Evolutionary conservation across 495 filamentous ascomycete species (phyloP).

Genomic region (Aspergillus conjunctus): DNA sequence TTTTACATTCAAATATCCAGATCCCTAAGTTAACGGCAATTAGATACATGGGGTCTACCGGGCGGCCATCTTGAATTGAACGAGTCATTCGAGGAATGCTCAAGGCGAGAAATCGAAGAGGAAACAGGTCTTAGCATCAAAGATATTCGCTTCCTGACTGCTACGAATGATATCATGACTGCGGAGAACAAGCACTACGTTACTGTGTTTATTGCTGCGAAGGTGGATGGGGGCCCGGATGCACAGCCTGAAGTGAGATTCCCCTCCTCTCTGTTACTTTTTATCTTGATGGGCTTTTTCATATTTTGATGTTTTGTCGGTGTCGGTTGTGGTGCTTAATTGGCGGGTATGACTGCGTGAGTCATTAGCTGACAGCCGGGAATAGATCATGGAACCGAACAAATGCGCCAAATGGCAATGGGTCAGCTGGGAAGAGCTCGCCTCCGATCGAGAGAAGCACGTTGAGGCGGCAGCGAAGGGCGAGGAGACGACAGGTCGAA

Average conservation of each 20-base stretch:
- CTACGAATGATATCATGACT: conserved; percentile 25
- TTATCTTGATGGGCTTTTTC: not conserved
- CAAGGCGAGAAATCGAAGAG: conserved; percentile 20
- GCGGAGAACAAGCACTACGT: conserved; percentile 26
- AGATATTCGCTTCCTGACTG: conserved; percentile 14
- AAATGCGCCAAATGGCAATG: conserved; percentile 26
- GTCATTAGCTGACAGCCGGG: not conserved
- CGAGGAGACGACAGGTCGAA: conserved; percentile 2
- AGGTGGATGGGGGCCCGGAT: not conserved
- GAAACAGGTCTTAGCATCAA: conserved; percentile 21
- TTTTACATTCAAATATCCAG: not conserved
- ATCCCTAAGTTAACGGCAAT: not conserved
- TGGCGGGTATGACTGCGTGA: not conserved
- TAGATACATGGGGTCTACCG: conserved; percentile 28
- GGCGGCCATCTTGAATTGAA: conserved; percentile 25
- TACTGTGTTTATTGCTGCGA: conserved; percentile 21
- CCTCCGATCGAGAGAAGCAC: conserved; percentile 4
- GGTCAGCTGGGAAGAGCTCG: conserved; percentile 21
- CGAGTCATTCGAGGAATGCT: conserved; percentile 23
- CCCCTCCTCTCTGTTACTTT: not conserved
- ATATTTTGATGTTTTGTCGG: not conserved
- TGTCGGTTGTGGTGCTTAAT: not conserved
- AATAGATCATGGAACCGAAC: conserved; percentile 19
- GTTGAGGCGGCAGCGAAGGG: conserved; percentile 7
- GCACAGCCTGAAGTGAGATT: conserved; percentile 15